A percentile compares a stretch with the other conserved stretches of the same genome.
Conservation (phyloP, 805 yeast species). For the Peterozyma xylosa region DNA sequence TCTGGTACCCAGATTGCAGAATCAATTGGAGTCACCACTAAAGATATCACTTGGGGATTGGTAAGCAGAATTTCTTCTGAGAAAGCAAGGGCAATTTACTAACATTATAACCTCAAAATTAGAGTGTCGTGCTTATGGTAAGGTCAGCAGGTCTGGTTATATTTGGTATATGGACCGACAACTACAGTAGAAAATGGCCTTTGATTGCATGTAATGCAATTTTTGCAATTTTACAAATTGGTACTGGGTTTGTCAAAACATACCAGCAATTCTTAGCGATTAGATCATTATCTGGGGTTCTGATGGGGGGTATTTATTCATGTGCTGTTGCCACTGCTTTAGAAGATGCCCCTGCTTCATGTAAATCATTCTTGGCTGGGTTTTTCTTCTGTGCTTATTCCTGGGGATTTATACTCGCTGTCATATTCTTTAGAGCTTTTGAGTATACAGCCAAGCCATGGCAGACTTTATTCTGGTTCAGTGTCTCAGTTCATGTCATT, state of each 20-base stretch:
- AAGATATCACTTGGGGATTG: constrained; percentile 64
- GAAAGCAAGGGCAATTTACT: too few species aligned
- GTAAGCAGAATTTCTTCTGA: constrained; percentile 20
- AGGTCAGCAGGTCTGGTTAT: constrained; percentile 64
- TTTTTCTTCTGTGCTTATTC: constrained; percentile 52
- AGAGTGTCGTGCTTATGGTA: constrained; percentile 52
- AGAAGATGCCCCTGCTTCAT: constrained; percentile 52
- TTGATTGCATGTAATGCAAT: constrained; percentile 43
- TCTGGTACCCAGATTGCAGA: constrained; percentile 44
- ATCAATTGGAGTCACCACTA: constrained; percentile 33
- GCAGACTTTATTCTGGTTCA: constrained; percentile 68
- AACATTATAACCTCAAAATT: too few species aligned
- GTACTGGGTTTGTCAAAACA: constrained; percentile 58
- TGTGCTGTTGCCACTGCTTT: constrained; percentile 59
- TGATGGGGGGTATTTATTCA: constrained; percentile 70
- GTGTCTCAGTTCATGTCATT: constrained; percentile 54
- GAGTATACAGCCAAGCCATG: constrained; percentile 25
- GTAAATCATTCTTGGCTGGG: constrained; percentile 60
- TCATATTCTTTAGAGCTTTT: constrained; percentile 58
- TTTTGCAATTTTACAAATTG: constrained; percentile 52
- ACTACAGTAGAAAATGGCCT: constrained; percentile 64
- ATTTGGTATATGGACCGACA: constrained; percentile 57
- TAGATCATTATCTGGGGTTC: constrained; percentile 58
- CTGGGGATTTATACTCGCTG: constrained; percentile 59
- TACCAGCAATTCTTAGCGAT: constrained; percentile 52